These are phyloP conservation scores for Penicillium atrosanguineum DNA, from an alignment of 495 filamentous ascomycete species.

Conservation along the genomic window DNA sequence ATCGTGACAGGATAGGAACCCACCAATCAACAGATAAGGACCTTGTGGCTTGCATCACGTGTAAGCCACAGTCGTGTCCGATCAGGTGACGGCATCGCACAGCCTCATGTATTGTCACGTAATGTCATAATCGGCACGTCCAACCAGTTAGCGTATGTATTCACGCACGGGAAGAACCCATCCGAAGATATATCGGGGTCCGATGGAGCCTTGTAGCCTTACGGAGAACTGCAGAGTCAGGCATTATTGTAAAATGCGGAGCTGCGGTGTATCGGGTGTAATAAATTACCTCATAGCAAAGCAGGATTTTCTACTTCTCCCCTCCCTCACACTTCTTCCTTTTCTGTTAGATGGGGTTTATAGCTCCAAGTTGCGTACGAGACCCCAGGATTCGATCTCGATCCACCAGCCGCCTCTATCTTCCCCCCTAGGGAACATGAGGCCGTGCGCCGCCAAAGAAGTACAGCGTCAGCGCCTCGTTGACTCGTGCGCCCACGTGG, in stretches of 20 bases:
- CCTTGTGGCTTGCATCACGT: not conserved
- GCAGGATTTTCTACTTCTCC: conserved; percentile 12
- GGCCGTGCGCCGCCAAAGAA: conserved; percentile 27
- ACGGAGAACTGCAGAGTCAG: not conserved
- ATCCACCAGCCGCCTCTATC: conserved; percentile 5
- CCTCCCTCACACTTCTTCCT: not conserved
- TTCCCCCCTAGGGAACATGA: conserved; percentile 18
- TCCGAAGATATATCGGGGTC: not conserved
- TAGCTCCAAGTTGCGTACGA: not conserved
- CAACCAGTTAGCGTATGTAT: conserved; percentile 4
- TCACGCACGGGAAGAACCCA: not conserved
- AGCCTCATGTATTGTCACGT: conserved; percentile 16
- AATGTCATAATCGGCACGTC: not conserved
- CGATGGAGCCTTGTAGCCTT: not conserved
- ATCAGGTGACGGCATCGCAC: conserved; percentile 6
- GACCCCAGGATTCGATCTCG: conserved; percentile 5
- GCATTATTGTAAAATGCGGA: too few relatives aligned
- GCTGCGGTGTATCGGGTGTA: conserved; percentile 9
- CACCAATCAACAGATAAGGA: not conserved
- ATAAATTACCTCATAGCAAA: conserved; percentile 21
- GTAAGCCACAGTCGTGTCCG: not conserved
- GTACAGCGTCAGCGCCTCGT: conserved; percentile 39
- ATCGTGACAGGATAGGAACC: not conserved
- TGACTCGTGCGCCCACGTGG: conserved; percentile 48
- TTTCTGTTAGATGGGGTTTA: conserved; percentile 2